Evolutionary conservation across 345 rosid genomes (phyloP).

Genomic region (Bretschneidera sinensis): DNA sequence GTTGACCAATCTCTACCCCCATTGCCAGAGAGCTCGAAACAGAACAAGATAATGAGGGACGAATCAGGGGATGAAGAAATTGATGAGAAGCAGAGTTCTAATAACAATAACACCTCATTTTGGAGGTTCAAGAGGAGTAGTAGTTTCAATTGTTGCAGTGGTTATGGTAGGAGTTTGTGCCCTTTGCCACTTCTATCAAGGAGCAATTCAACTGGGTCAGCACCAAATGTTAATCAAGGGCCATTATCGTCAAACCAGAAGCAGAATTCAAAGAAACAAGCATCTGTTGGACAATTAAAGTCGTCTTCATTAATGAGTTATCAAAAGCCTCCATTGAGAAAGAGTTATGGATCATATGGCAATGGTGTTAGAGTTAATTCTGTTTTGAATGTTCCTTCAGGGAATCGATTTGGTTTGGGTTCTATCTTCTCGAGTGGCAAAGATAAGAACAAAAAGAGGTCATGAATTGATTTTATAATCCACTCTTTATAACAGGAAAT

Average conservation of each 20-base stretch:
- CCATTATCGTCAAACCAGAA: slow-evolving; percentile 29
- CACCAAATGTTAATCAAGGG: slow-evolving; percentile 29
- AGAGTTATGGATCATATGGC: slow-evolving; percentile 52
- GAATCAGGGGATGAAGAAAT: slow-evolving; percentile 29
- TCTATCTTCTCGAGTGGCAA: slow-evolving; percentile 60
- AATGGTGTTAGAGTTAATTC: slow-evolving; percentile 53
- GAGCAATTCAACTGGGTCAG: slow-evolving; percentile 71
- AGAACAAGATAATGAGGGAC: slow-evolving; percentile 21
- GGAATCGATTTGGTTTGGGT: slow-evolving; percentile 61
- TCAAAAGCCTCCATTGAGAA: slow-evolving; percentile 82
- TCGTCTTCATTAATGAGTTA: slow-evolving; percentile 25
- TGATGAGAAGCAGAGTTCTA: slow-evolving; percentile 38
- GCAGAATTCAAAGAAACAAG: slow-evolving; percentile 43
- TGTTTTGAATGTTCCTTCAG: slow-evolving; percentile 63
- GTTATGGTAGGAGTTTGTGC: slow-evolving; percentile 64
- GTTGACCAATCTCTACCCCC: slow-evolving; percentile 5
- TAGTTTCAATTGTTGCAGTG: slow-evolving; percentile 68
- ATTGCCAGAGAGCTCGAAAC: slow-evolving; percentile 18
- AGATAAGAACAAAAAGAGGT: slow-evolving; percentile 62
- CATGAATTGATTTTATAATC: too few relatives aligned
- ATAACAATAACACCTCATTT: too few relatives aligned
- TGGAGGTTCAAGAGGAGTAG: slow-evolving; percentile 78
- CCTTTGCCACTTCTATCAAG: slow-evolving; percentile 70
- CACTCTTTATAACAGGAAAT: too few relatives aligned
- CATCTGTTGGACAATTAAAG: slow-evolving; percentile 17